Percentiles rank a stretch among this genome's conserved stretches.
Evolutionary conservation across 1,284 basidiomycete genomes (phyloP).

Genomic region (Ustanciosporium gigantosporum): DNA sequence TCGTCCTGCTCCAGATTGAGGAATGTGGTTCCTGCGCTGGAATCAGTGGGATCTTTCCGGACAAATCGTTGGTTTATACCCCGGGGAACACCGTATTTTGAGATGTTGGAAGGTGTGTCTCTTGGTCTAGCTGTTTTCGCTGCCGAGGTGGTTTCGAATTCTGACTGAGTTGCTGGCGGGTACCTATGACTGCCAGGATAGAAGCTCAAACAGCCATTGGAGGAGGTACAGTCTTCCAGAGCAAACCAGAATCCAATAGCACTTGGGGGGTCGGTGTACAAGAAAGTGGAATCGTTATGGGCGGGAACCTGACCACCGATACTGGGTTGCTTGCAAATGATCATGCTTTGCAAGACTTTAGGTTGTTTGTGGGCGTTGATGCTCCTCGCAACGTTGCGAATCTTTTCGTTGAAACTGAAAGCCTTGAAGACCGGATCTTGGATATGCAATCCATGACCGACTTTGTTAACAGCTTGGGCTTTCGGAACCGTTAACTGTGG

Average conservation of each 20-base stretch:
- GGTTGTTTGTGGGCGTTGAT: conserved; percentile 35
- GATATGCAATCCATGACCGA: conserved; percentile 69
- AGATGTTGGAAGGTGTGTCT: not conserved
- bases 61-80: conserved; percentile 53
- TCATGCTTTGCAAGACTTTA: conserved; percentile 87
- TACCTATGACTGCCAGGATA: conserved; percentile 44
- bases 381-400: conserved; percentile 36
- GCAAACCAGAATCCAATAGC: conserved; percentile 96
- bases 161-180: not conserved
- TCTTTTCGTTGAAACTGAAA: conserved; percentile 25
- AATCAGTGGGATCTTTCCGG: conserved; percentile 12
- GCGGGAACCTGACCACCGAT: conserved; percentile 58
- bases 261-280: conserved; percentile 84
- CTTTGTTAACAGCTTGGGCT: conserved; percentile 45
- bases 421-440: conserved; percentile 74
- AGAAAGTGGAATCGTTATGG: conserved; percentile 67
- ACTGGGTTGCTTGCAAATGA: conserved; percentile 64
- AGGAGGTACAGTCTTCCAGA: conserved; percentile 68
- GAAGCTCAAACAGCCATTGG: conserved; percentile 51
- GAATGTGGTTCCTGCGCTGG: conserved; percentile 37
- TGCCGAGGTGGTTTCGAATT: not conserved
- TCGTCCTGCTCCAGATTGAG: conserved; percentile 14
- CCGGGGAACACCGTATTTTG: conserved; percentile 20
- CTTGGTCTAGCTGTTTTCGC: not conserved
- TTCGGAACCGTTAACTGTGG: conserved; percentile 21